Conservation (phyloP, 352 stramenopile genomes). For the Pythium aquatile region DNA sequence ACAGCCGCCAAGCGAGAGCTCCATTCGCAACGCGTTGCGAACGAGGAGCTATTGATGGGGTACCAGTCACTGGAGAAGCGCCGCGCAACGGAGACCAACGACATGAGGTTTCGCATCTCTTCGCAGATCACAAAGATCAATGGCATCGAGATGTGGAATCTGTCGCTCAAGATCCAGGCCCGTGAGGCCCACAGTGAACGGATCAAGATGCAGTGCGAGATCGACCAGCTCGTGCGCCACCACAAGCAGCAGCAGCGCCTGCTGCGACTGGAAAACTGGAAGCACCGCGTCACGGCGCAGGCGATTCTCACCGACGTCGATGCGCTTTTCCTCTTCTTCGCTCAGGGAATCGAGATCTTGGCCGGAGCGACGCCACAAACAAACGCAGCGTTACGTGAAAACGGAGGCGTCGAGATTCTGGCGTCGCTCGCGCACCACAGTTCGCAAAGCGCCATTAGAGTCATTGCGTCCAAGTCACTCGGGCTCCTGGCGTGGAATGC, state of each 20-base stretch:
- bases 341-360: constrained; percentile 53
- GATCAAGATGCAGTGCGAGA: constrained; percentile 44
- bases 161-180: constrained; percentile 66
- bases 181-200: constrained; percentile 59
- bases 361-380: constrained; percentile 41
- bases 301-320: constrained; percentile 65
- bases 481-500: constrained; percentile 68
- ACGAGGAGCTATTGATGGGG: constrained; percentile 61
- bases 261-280: constrained; percentile 67
- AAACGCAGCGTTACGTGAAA: constrained; percentile 54
- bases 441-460: constrained; percentile 34
- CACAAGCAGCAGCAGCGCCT: constrained; percentile 66
- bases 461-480: constrained; percentile 50
- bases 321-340: constrained; percentile 66
- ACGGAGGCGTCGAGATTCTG: constrained; percentile 67
- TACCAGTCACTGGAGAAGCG: constrained; percentile 72
- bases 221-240: constrained; percentile 40
- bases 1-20: constrained; percentile 67
- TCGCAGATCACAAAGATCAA: constrained; percentile 71
- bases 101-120: constrained; percentile 72
- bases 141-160: constrained; percentile 80
- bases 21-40: constrained; percentile 59
- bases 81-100: constrained; percentile 68
- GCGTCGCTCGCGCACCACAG: constrained; percentile 42
- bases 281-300: constrained; percentile 65